Evolutionary conservation across 2,329 filamentous ascomycete species (phyloP), one percentile per base, ranked within the genome.

Genomic region (Lasiodiplodia sp.): DNA sequence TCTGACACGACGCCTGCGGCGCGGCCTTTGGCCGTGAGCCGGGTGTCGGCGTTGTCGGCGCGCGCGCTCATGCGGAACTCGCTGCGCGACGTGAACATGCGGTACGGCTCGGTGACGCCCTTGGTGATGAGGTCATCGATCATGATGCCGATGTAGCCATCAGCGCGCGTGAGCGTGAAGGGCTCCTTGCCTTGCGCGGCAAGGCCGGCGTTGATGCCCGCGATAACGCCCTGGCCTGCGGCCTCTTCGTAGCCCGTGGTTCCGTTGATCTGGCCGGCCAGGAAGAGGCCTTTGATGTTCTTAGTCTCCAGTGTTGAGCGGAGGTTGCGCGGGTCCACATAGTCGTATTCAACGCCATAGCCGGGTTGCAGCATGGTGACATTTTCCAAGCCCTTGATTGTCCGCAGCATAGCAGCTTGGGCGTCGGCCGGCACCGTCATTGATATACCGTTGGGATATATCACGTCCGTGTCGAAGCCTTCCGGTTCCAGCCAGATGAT

Each of bases 191-290:
- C 87, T 70, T 88, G 86, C 0, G 94, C 88, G 1, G 90, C 86
- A n/a, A 96, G 87, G 2, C 95, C 96, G 0, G 96, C 96, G 76
- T 99, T 99, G 75, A 95, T 94, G 38, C 96, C 96, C 0, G 96
- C 96, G 16, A 99, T 83, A 57, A 99, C 86, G 11, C 96, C 96
- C 79, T 99, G 96, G 0, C 92, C 95, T 0, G 96, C 94, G 11
- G 96, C 96, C 83, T 99, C 96, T 82, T 99, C 96, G 78, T 99
- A 99, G 3, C 96, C 96, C 0, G 96, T 99, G 0, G 96, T 99
- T 56, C 96, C 96, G 79, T 99, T 99, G 79, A 99, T 97, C 78
- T 99, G 96, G 4, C 96, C 96, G 0, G 96, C 96, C 38, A 99
- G 86, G 81, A 92, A 99, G 14, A 99, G 87, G 1, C 96, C 96